Evolutionary conservation across 2,329 filamentous ascomycete species (phyloP), one percentile per base, ranked within the genome.

Genomic region (Verruconis gallopava): DNA sequence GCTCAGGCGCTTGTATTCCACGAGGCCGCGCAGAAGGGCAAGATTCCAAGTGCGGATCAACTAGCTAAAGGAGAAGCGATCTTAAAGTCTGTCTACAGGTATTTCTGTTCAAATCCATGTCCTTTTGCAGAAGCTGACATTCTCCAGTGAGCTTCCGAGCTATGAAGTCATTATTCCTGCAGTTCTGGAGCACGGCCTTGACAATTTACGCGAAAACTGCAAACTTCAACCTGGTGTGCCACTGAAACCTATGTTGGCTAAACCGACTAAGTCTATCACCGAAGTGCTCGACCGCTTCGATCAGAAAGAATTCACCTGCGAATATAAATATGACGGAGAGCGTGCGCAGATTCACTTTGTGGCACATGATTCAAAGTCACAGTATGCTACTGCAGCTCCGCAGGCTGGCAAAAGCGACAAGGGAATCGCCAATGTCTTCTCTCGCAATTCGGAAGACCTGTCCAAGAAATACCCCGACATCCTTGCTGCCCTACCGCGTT

Each of bases 271-370:
- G 60, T 88, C 91, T 4, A 95, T 98, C 53, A 94, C 88, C 1
- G 91, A 98, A 63, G 91, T 98, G 0, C 72, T 98, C 9, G 89
- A 98, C 61, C 83, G 91, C 4, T 98, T 98, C 50, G 91, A 96
- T 57, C 79, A 83, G 48, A 91, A 94, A 56, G 82, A 81, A 19
- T 98, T 98, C 55, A 96, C 91, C 1, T 98, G 91, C 64, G 91
- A 98, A 59, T 98, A 93, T 71, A 98, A 98, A 61, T 98, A 98
- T 55, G 91, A 98, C 53, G 91, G 91, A 38, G 91, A 98, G 62
- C 74, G 91, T 56, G 91, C 91, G n/a, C 91, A 98, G 58, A 96
- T 98, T 39, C 91, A 98, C 58, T 98, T 93, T 51, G 85, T 96
- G 21, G 80, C 88, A 3, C 84, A 85, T 47, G 82, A 89, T 47